Evolutionary conservation across 768 basidiomycete genomes (phyloP).

Genomic region (Mycena albidolilacea): DNA sequence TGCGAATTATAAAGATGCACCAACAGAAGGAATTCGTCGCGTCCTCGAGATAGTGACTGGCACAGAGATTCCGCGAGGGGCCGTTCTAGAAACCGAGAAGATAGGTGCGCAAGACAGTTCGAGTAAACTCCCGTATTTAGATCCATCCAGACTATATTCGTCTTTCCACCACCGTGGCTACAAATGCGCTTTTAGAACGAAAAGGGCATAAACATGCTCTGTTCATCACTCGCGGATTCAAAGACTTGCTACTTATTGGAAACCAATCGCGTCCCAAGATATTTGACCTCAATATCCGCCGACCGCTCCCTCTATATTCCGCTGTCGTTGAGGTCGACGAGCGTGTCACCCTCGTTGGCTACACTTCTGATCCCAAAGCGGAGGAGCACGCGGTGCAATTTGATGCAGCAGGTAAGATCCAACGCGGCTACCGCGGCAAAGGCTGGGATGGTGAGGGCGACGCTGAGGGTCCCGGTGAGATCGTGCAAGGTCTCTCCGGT

Average conservation of each 20-base stretch:
- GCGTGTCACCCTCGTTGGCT: slow-evolving; percentile 94
- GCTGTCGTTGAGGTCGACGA: slow-evolving; percentile 86
- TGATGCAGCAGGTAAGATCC: slow-evolving; percentile 76
- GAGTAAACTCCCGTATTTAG: slow-evolving; percentile 15
- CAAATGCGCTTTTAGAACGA: slow-evolving; percentile 95
- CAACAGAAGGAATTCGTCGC: slow-evolving; percentile 93
- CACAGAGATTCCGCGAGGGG: slow-evolving; percentile 75
- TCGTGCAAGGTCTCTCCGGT: slow-evolving; percentile 87
- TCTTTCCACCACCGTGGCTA: slow-evolving; percentile 94
- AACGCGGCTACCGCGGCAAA: slow-evolving; percentile 78
- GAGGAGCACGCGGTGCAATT: slow-evolving; percentile 86
- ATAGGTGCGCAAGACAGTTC: slow-evolving; percentile 67
- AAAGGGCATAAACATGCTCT: slow-evolving; percentile 95
- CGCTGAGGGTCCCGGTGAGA: slow-evolving; percentile 85
- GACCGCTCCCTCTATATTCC: slow-evolving; percentile 83
- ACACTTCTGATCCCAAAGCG: slow-evolving; percentile 89
- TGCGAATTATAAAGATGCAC: slow-evolving; percentile 90
- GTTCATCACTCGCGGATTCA: slow-evolving; percentile 92
- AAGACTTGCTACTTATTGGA: slow-evolving; percentile 92
- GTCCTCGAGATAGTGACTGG: slow-evolving; percentile 86
- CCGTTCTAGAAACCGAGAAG: slow-evolving; percentile 80
- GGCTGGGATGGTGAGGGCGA: slow-evolving; percentile 81
- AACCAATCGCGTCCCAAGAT: slow-evolving; percentile 96
- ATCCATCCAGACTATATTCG: slow-evolving; percentile 83
- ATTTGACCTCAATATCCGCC: slow-evolving; percentile 93